These are phyloP conservation scores for Diaporthe sp. DNA, from an alignment of 2,329 filamentous ascomycete genomes.

Conservation along the genomic window DNA sequence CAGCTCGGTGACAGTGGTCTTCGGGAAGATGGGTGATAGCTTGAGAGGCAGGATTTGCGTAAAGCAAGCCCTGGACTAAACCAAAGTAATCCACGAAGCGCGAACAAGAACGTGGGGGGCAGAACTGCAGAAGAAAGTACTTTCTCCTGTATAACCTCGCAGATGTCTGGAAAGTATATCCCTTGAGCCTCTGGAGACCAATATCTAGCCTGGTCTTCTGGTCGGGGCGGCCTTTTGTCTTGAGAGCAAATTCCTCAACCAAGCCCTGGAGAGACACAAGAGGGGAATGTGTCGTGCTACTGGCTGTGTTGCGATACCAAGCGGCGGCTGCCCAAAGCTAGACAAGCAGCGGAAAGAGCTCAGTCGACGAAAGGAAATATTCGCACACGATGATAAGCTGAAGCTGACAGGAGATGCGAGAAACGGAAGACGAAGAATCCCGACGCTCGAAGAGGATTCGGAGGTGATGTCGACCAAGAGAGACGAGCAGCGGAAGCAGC, in stretches of 20 bases:
- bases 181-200: slow-evolving; percentile 21
- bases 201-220: slow-evolving; percentile 21
- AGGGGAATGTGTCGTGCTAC: slow-evolving; percentile 25
- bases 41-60: slow-evolving; percentile 24
- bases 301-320: slow-evolving; percentile 35
- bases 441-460: slow-evolving; percentile 44
- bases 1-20: slow-evolving; percentile 17
- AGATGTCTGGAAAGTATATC: slow-evolving; percentile 36
- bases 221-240: slow-evolving; percentile 24
- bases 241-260: slow-evolving; percentile 28
- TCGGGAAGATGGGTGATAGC: slow-evolving; percentile 23
- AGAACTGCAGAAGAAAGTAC: slow-evolving; percentile 31
- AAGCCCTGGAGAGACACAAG: slow-evolving; percentile 25
- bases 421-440: slow-evolving; percentile 41
- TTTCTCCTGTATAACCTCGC: slow-evolving; percentile 25
- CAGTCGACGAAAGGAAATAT: slow-evolving; percentile 40
- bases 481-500: slow-evolving; percentile 41
- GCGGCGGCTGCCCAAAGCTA: slow-evolving; percentile 36
- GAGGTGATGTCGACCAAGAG: slow-evolving; percentile 41
- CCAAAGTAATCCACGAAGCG: slow-evolving; percentile 20
- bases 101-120: slow-evolving; percentile 28
- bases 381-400: slow-evolving; percentile 40
- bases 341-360: slow-evolving; percentile 36
- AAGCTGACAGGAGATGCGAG: slow-evolving; percentile 42
- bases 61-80: slow-evolving; percentile 21